These are phyloP conservation scores for Saururus chinensis DNA, from an alignment of 164 flowering plant species.

Conservation along the genomic window DNA sequence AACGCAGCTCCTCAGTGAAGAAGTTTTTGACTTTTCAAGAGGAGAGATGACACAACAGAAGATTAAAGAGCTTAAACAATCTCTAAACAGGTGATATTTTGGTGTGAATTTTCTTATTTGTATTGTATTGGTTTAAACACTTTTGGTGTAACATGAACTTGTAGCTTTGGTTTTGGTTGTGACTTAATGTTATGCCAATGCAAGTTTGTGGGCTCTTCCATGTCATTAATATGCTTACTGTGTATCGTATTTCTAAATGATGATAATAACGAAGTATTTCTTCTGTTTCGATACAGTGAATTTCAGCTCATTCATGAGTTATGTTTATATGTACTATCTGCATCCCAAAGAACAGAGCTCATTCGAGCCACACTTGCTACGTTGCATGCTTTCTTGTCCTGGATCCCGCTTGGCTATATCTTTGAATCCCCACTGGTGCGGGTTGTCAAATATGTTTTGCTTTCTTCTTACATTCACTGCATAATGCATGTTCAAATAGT, in stretches of 20 bases:
- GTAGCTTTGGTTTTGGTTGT: background rate
- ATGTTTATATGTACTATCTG: conserved; percentile 93
- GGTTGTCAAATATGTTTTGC: too few species aligned
- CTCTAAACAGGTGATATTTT: conserved; percentile 65
- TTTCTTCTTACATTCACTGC: background rate
- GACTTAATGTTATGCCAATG: background rate
- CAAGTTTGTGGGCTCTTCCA: background rate
- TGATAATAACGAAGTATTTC: background rate
- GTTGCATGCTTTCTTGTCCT: conserved; percentile 93
- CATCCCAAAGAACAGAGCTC: conserved; percentile 89
- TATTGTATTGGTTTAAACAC: too few species aligned
- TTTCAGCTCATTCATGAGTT: conserved; percentile 97
- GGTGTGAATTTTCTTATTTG: background rate
- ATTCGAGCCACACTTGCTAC: conserved; percentile 91
- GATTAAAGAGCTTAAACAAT: conserved; percentile 93
- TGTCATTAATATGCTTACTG: background rate
- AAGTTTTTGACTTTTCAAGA: conserved; percentile 97
- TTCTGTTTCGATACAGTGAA: conserved; percentile 47
- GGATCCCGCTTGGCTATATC: conserved; percentile 98
- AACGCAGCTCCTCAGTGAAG: conserved; percentile 89
- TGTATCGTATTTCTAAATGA: background rate
- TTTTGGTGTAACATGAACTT: background rate
- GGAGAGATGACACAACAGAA: conserved; percentile 99
- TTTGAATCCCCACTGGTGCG: conserved; percentile 95
- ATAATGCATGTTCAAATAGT: background rate